A percentile compares a stretch with the other conserved stretches of the same genome.
Evolutionary conservation across 169 alveolate species (phyloP).

Genomic region (Condylostoma magnum): DNA sequence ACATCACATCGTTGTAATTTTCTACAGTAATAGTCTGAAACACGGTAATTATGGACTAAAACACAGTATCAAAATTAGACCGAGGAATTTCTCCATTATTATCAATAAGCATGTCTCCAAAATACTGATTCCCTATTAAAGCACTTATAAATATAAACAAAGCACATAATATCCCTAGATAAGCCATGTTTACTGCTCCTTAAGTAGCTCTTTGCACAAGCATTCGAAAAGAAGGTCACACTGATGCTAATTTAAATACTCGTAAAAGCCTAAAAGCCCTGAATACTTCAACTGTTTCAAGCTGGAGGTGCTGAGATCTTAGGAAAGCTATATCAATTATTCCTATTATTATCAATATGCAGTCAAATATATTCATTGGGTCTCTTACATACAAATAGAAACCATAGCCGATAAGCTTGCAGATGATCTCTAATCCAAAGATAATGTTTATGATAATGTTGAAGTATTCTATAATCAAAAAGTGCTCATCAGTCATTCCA

Average conservation of each 20-base stretch:
- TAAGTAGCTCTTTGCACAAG: constrained; percentile 28
- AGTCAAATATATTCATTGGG: constrained; percentile 45
- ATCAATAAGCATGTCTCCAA: constrained; percentile 31
- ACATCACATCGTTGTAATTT: constrained; percentile 45
- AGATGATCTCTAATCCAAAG: not conserved
- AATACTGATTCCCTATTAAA: constrained; percentile 48
- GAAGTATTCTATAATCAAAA: not conserved
- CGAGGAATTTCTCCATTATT: constrained; percentile 43
- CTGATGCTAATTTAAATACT: constrained; percentile 39
- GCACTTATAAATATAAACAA: constrained; percentile 40
- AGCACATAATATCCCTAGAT: constrained; percentile 43
- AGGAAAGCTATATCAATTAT: not conserved
- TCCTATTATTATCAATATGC: constrained; percentile 1
- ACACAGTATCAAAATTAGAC: constrained; percentile 34
- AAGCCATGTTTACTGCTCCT: constrained; percentile 28
- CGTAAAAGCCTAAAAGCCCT: constrained; percentile 49
- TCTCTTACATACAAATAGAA: not conserved
- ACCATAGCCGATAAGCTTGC: constrained; percentile 23
- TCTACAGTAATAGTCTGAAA: constrained; percentile 48
- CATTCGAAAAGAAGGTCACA: constrained; percentile 31
- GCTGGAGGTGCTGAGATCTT: too few relatives aligned
- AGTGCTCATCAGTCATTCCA: constrained; percentile 10
- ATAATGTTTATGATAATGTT: not conserved
- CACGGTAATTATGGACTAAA: constrained; percentile 39
- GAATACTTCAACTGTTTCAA: too few relatives aligned